Percentiles rank a stretch among this genome's conserved stretches.
These are phyloP conservation scores for Yamadazyma sp. DNA, from an alignment of 805 yeast species.

Conservation along the genomic window DNA sequence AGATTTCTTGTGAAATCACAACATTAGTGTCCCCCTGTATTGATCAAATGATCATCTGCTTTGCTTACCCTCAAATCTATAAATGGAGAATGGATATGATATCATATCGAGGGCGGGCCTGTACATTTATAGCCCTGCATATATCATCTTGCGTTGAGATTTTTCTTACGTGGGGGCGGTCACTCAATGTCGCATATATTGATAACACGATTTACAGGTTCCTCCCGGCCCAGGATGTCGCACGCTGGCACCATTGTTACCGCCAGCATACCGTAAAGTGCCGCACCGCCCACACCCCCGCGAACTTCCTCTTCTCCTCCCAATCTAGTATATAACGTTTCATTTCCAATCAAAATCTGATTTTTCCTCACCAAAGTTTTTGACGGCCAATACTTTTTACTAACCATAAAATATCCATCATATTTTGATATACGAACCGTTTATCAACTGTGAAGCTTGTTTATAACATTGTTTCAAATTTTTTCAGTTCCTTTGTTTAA, in stretches of 20 bases:
- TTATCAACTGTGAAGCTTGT: neutral
- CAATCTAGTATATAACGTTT: constrained; percentile 2
- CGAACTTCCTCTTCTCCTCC: constrained; percentile 5
- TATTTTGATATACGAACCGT: no score
- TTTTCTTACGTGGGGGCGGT: constrained; percentile 5
- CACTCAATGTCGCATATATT: constrained; percentile 5
- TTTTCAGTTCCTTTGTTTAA: no score
- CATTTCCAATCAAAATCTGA: constrained; percentile 5
- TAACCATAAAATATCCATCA: no score
- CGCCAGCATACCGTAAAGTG: no score
- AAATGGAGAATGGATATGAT: no score
- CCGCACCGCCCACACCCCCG: constrained; percentile 5
- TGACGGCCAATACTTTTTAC: no score
- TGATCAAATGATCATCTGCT: no score
- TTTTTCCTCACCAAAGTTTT: constrained; percentile 3
- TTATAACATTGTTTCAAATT: neutral
- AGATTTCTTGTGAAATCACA: no score
- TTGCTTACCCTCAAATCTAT: no score
- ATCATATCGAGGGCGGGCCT: no score
- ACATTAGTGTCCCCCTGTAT: no score
- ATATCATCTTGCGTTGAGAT: no score
- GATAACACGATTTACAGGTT: neutral
- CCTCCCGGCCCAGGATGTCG: constrained; percentile 4
- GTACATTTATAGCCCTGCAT: neutral
- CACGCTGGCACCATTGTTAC: constrained; percentile 1